phyloP scores from a whole-genome alignment of 1,284 basidiomycete genomes.

The Rhizoctonia solani region DNA sequence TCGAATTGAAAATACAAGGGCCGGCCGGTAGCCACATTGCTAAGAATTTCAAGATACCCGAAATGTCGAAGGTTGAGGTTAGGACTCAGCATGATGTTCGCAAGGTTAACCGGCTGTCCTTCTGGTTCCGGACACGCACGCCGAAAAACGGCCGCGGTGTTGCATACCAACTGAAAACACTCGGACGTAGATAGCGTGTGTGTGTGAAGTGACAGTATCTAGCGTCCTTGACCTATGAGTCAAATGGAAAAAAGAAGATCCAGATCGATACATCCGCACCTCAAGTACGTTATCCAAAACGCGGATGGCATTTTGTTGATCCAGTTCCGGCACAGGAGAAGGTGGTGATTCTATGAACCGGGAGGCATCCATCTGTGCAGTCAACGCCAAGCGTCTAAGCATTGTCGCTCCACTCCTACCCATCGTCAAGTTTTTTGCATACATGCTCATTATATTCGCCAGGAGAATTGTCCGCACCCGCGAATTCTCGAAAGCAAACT shows the following conservation, averaged over 20 bases:
- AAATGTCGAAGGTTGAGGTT: background rate
- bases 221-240: too few relatives aligned
- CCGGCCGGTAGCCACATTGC: background rate
- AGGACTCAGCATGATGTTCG: background rate
- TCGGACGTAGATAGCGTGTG: too few relatives aligned
- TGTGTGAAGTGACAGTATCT: too few relatives aligned
- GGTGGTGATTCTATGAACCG: background rate
- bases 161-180: too few relatives aligned
- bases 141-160: background rate
- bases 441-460: too few relatives aligned
- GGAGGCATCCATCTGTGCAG: background rate
- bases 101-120: background rate
- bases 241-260: too few relatives aligned
- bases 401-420: too few relatives aligned
- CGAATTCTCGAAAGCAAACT: too few relatives aligned
- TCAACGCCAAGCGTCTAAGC: background rate
- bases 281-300: background rate
- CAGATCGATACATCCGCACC: too few relatives aligned
- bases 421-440: too few relatives aligned
- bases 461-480: too few relatives aligned
- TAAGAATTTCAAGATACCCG: background rate
- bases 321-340: background rate
- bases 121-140: constrained; percentile 3
- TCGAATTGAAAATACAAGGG: constrained; percentile 17
- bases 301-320: background rate